These are phyloP conservation scores for Zygosaccharomyces lentus DNA, from an alignment of 805 yeast species.

Conservation along the genomic window DNA sequence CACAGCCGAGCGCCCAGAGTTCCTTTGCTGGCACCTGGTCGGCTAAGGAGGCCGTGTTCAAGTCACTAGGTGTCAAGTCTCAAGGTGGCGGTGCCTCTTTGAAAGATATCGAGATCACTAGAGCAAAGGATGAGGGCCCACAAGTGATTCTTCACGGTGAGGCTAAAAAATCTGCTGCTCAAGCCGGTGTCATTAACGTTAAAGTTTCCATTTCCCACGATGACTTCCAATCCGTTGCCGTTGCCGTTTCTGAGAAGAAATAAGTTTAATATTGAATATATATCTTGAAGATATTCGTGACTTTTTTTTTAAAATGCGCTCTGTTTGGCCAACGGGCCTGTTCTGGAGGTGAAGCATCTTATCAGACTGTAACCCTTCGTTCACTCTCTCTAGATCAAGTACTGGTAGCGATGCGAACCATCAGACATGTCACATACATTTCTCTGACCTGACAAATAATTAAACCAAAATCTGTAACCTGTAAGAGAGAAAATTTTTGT, in stretches of 20 bases:
- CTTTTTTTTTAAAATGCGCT: neutral
- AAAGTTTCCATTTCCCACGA: constrained; percentile 94
- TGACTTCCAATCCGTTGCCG: constrained; percentile 96
- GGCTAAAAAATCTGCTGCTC: constrained; percentile 69
- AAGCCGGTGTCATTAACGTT: constrained; percentile 64
- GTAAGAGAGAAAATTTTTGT: too few relatives aligned
- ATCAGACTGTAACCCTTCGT: too few relatives aligned
- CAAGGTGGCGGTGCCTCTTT: constrained; percentile 95
- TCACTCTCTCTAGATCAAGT: too few relatives aligned
- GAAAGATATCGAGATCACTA: constrained; percentile 81
- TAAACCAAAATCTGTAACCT: too few relatives aligned
- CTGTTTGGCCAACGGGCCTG: neutral
- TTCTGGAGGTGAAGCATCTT: too few relatives aligned
- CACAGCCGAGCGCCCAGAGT: constrained; percentile 75
- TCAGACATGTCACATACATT: too few relatives aligned
- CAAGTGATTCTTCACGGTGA: constrained; percentile 68
- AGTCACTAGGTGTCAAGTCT: constrained; percentile 82
- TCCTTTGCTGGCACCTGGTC: constrained; percentile 98
- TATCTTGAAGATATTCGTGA: neutral
- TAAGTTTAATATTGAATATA: constrained; percentile 1
- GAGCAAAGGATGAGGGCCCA: constrained; percentile 77
- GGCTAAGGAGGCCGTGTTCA: constrained; percentile 98
- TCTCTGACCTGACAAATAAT: too few relatives aligned
- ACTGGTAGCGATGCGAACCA: too few relatives aligned
- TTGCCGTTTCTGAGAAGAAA: constrained; percentile 55